Conservation (phyloP, 257 asterid genomes). For the Scutellaria minor region DNA sequence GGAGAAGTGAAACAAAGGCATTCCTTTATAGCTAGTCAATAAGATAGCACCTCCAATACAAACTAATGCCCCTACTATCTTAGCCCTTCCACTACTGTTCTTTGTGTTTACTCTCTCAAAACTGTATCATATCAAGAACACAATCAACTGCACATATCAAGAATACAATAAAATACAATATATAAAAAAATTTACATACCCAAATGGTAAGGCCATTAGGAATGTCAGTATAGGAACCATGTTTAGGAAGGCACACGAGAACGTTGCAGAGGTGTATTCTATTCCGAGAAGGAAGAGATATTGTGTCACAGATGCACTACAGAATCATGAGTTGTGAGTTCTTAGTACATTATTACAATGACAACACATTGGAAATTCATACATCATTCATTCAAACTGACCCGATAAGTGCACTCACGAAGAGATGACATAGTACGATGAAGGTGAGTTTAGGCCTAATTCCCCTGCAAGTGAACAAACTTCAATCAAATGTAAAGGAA, state of each 20-base stretch:
- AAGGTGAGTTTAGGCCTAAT: slow-evolving; percentile 72
- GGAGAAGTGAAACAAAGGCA: slow-evolving; percentile 56
- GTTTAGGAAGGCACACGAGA: slow-evolving; percentile 74
- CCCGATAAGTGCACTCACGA: slow-evolving; percentile 80
- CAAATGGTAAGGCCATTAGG: slow-evolving; percentile 70
- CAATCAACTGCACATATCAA: neutral
- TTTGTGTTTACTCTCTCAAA: slow-evolving; percentile 56
- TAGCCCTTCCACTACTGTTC: slow-evolving; percentile 58
- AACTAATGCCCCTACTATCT: slow-evolving; percentile 61
- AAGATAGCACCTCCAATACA: slow-evolving; percentile 69
- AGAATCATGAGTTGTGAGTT: neutral
- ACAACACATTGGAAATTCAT: too few species aligned
- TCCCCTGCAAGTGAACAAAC: slow-evolving; percentile 52
- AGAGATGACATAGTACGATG: slow-evolving; percentile 52
- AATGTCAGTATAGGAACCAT: slow-evolving; percentile 68
- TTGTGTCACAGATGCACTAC: slow-evolving; percentile 74
- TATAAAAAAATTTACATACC: slow-evolving; percentile 39
- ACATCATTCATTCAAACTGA: slow-evolving; percentile 28
- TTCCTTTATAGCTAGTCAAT: slow-evolving; percentile 55
- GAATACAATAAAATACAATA: too few species aligned
- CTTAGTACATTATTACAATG: too few species aligned
- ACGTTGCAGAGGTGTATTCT: slow-evolving; percentile 76
- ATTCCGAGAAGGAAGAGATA: slow-evolving; percentile 76
- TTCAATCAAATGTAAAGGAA: neutral
- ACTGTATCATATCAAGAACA: slow-evolving; percentile 35